phyloP scores from a whole-genome alignment of 805 yeast species.

The Debaryomyces castellii region DNA sequence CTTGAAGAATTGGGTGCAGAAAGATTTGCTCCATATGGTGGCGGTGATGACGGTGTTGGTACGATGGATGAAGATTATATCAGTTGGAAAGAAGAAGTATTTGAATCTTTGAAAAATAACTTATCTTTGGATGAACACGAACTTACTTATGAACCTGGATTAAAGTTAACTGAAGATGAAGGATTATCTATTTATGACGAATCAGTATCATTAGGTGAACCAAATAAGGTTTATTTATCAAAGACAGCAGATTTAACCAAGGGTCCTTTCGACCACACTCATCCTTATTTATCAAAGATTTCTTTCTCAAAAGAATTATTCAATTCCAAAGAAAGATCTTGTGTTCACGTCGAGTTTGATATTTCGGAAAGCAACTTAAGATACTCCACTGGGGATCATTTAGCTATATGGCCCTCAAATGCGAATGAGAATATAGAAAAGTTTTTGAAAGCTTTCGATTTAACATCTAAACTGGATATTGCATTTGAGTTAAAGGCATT shows the following conservation, averaged over 20 bases:
- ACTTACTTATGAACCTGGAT: slow-evolving; percentile 71
- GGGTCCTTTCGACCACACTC: slow-evolving; percentile 78
- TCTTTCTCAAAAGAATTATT: slow-evolving; percentile 67
- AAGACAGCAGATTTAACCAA: slow-evolving; percentile 35
- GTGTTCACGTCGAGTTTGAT: slow-evolving; percentile 90
- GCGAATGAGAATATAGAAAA: slow-evolving; percentile 69
- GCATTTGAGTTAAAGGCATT: slow-evolving; percentile 66
- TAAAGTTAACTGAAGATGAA: slow-evolving; percentile 41
- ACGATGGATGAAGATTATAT: slow-evolving; percentile 93
- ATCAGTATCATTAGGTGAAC: slow-evolving; percentile 70
- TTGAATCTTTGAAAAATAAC: slow-evolving; percentile 62
- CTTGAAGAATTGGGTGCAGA: slow-evolving; percentile 66
- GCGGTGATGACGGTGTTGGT: slow-evolving; percentile 95
- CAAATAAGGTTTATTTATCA: slow-evolving; percentile 49
- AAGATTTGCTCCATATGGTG: slow-evolving; percentile 73
- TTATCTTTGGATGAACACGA: slow-evolving; percentile 79
- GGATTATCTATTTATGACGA: slow-evolving; percentile 25
- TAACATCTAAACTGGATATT: slow-evolving; percentile 48
- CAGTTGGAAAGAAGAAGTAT: slow-evolving; percentile 83
- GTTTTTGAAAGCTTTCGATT: slow-evolving; percentile 63
- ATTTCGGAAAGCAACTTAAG: slow-evolving; percentile 69
- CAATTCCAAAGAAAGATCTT: slow-evolving; percentile 60
- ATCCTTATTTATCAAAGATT: slow-evolving; percentile 81
- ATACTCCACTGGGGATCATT: slow-evolving; percentile 93
- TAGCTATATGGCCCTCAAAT: slow-evolving; percentile 94